Conservation (phyloP, 257 asterid genomes). For the Agastache rugosa region DNA sequence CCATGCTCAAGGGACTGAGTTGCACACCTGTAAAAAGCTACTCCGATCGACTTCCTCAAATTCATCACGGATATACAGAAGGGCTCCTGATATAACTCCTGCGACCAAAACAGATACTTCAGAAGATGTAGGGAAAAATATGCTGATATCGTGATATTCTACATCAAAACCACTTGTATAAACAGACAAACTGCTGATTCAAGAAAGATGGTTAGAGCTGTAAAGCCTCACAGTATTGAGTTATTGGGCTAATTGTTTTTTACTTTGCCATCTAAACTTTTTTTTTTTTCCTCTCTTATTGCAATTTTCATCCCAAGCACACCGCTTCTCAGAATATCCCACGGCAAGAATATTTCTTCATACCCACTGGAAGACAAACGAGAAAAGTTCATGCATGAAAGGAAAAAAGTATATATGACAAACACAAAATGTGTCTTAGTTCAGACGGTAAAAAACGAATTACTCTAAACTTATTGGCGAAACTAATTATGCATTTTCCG, state of each 20-base stretch:
- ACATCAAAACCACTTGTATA: constrained; percentile 5
- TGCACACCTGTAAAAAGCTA: constrained; percentile 82
- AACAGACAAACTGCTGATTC: constrained; percentile 9
- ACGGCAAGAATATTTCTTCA: neutral
- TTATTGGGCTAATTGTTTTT: neutral
- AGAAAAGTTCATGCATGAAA: neutral
- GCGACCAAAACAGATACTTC: constrained; percentile 42
- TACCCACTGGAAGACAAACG: neutral
- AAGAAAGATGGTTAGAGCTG: neutral
- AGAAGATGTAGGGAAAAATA: constrained; percentile 25
- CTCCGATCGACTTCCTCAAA: constrained; percentile 80
- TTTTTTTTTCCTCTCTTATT: neutral
- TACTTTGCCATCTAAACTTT: too few species aligned
- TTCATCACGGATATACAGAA: constrained; percentile 84
- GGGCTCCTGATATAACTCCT: constrained; percentile 99
- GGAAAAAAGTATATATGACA: too few species aligned
- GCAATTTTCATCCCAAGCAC: neutral
- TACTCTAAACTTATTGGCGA: neutral
- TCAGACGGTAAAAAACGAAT: neutral
- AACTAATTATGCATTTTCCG: neutral
- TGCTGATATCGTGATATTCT: neutral
- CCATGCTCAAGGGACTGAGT: neutral
- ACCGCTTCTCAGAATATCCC: neutral
- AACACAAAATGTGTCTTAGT: too few species aligned
- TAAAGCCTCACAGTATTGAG: neutral